Percentiles rank a stretch among this genome's conserved stretches.
These are phyloP conservation scores for Oropetium thomaeum DNA, from an alignment of 176 grass and related monocot genomes.

Conservation along the genomic window DNA sequence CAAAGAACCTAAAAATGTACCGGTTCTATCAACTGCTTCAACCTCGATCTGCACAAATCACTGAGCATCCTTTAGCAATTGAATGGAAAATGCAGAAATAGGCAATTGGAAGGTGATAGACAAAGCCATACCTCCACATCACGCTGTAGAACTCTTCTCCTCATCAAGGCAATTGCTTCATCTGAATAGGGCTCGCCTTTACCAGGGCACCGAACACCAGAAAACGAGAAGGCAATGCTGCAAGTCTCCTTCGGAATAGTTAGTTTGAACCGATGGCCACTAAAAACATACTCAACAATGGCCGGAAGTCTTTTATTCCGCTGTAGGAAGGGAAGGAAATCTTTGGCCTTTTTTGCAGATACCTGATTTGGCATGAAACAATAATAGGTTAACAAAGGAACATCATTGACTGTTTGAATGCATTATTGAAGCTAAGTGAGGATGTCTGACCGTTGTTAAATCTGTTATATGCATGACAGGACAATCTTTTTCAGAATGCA, in stretches of 20 bases:
- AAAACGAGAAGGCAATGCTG: constrained; percentile 93
- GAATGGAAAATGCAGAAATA: background rate
- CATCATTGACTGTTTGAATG: background rate
- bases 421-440: constrained; percentile 2
- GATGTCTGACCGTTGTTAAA: constrained; percentile 55
- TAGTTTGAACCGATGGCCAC: constrained; percentile 93
- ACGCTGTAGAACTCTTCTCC: constrained; percentile 79
- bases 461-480: constrained; percentile 94
- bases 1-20: constrained; percentile 91
- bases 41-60: constrained; percentile 77
- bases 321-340: constrained; percentile 94
- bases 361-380: constrained; percentile 44
- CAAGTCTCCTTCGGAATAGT: constrained; percentile 98
- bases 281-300: constrained; percentile 95
- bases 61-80: background rate
- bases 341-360: constrained; percentile 79
- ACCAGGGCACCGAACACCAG: constrained; percentile 89
- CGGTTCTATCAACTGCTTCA: constrained; percentile 87
- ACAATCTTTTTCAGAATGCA: constrained; percentile 68
- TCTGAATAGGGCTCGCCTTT: constrained; percentile 80
- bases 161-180: constrained; percentile 98
- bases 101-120: background rate
- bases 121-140: constrained; percentile 72
- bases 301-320: constrained; percentile 75
- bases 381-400: background rate